phyloP scores from a whole-genome alignment of 352 stramenopile genomes.

The Globisporangium barbulae region DNA sequence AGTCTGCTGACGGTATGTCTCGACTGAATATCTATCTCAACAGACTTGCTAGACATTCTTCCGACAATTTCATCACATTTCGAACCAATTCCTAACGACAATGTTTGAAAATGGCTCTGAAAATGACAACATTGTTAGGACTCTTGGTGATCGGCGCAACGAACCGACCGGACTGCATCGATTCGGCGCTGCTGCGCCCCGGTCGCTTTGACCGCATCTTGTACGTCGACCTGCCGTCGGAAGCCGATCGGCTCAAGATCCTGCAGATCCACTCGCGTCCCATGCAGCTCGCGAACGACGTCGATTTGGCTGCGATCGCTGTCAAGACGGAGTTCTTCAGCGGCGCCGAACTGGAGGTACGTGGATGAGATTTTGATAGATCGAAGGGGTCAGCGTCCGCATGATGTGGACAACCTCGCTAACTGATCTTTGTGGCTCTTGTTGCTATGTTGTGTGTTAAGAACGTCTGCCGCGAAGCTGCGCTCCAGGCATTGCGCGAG shows the following conservation, averaged over 20 bases:
- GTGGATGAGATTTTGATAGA: background rate
- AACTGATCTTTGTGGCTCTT: background rate
- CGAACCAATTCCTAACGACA: background rate
- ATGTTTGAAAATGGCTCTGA: background rate
- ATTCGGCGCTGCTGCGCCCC: constrained; percentile 95
- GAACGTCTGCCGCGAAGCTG: constrained; percentile 86
- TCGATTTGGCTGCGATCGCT: constrained; percentile 60
- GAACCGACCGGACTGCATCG: constrained; percentile 97
- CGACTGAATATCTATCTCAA: background rate
- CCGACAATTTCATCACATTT: background rate
- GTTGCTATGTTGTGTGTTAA: constrained; percentile 23
- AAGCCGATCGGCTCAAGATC: constrained; percentile 57
- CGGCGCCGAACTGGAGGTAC: constrained; percentile 86
- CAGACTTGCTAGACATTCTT: background rate
- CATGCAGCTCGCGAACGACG: constrained; percentile 62
- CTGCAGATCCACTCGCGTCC: constrained; percentile 69
- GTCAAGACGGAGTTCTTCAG: constrained; percentile 62
- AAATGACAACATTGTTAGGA: constrained; percentile 21
- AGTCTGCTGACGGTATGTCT: constrained; percentile 81
- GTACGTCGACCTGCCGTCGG: constrained; percentile 90
- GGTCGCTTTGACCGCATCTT: constrained; percentile 95
- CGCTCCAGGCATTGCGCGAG: constrained; percentile 66
- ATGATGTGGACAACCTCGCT: background rate
- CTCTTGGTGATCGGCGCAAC: constrained; percentile 97
- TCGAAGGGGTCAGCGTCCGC: background rate